Percentiles rank a stretch among this genome's conserved stretches.
These are phyloP conservation scores for Trametes hirsuta DNA, from an alignment of 1,284 basidiomycete genomes.

Conservation along the genomic window DNA sequence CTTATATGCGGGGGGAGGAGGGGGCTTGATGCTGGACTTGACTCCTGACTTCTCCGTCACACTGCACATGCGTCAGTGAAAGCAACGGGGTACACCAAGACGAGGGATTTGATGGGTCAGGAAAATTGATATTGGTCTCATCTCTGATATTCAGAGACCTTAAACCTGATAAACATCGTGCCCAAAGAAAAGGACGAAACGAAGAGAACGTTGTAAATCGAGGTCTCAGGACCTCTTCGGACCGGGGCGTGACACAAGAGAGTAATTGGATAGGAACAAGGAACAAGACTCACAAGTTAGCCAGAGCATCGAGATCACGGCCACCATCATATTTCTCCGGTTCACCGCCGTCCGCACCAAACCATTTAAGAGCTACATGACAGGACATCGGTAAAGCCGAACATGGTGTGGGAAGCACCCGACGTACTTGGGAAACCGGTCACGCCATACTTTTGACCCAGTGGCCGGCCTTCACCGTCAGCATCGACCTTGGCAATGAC, in stretches of 20 bases:
- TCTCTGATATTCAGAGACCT: slow-evolving; percentile 24
- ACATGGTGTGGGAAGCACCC: neutral
- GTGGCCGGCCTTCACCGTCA: slow-evolving; percentile 78
- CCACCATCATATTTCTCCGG: slow-evolving; percentile 76
- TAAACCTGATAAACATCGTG: slow-evolving; percentile 24
- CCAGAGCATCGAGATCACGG: slow-evolving; percentile 82
- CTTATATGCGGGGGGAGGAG: slow-evolving; percentile 74
- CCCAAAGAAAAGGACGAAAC: neutral
- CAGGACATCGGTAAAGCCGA: slow-evolving; percentile 4
- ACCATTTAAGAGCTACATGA: slow-evolving; percentile 86
- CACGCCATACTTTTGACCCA: slow-evolving; percentile 78
- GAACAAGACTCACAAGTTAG: slow-evolving; percentile 62
- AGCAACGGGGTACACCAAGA: neutral
- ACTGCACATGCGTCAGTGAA: slow-evolving; percentile 42
- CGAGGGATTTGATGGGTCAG: neutral
- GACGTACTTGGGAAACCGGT: slow-evolving; percentile 85
- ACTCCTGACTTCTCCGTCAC: slow-evolving; percentile 77
- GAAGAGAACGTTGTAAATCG: neutral
- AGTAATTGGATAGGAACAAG: neutral
- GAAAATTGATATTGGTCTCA: slow-evolving; percentile 14
- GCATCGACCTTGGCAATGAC: slow-evolving; percentile 93
- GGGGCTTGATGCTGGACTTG: slow-evolving; percentile 85
- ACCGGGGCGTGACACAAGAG: neutral
- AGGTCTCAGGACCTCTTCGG: neutral
- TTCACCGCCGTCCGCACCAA: slow-evolving; percentile 66